Percentiles rank a stretch among this genome's conserved stretches.
phyloP scores from a whole-genome alignment of 1,284 basidiomycete species.

The Prillingera fragicola region DNA sequence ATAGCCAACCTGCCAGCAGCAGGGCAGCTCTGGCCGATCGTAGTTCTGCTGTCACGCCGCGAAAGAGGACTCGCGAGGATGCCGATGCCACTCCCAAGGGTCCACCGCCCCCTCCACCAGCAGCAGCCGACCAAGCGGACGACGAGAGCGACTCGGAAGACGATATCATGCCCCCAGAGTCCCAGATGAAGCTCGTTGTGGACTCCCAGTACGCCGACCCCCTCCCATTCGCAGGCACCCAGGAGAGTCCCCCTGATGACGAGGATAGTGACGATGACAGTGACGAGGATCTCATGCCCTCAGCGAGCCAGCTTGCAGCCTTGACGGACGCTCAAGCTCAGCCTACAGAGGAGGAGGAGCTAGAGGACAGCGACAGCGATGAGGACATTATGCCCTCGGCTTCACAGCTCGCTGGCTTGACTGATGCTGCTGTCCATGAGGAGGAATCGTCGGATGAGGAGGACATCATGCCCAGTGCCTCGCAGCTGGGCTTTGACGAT shows the following conservation, averaged over 20 bases:
- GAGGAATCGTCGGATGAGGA: background rate
- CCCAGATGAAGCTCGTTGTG: background rate
- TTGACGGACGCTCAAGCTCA: background rate
- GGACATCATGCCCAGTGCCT: background rate
- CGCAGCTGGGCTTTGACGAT: no score
- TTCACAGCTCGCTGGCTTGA: slow-evolving; percentile 1
- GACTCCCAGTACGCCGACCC: no score
- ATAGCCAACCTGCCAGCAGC: no score
- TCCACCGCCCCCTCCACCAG: no score
- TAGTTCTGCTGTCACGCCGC: no score
- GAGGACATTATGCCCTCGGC: background rate
- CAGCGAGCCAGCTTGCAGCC: background rate
- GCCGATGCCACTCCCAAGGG: no score
- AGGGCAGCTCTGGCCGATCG: no score
- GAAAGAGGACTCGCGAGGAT: no score
- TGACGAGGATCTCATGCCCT: background rate
- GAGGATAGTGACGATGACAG: background rate
- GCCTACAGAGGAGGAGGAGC: background rate
- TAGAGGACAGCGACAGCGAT: background rate
- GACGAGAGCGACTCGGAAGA: slow-evolving; percentile 2
- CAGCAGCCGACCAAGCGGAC: no score
- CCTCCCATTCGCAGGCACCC: background rate
- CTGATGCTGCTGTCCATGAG: no score
- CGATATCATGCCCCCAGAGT: background rate
- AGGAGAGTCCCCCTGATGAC: background rate